phyloP scores from a whole-genome alignment of 192 early-diverging fungal genomes.

The Coemansia sp. region DNA sequence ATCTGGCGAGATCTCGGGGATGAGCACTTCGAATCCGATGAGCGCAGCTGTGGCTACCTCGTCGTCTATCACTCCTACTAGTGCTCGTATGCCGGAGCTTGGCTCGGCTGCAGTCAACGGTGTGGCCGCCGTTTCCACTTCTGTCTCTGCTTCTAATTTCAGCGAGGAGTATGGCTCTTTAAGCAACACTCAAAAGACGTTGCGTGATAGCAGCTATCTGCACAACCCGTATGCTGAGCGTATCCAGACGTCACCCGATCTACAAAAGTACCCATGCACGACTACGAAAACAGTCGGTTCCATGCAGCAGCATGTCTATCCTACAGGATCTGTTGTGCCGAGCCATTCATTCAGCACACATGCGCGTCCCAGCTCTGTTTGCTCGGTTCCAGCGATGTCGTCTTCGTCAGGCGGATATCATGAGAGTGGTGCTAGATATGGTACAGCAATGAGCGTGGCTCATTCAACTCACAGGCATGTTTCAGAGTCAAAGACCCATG shows the following conservation, averaged over 20 bases:
- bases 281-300: neutral
- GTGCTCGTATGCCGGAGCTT: too few species aligned
- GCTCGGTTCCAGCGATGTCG: constrained; percentile 32
- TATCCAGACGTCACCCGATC: constrained; percentile 1
- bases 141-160: neutral
- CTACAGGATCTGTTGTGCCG: constrained; percentile 1
- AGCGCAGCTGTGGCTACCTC: constrained; percentile 19
- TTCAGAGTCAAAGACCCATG: constrained; percentile 17
- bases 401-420: neutral
- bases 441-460: neutral
- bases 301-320: neutral
- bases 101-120: too few species aligned
- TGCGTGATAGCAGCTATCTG: constrained; percentile 6
- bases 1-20: constrained; percentile 1
- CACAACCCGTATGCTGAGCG: constrained; percentile 16
- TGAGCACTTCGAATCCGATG: neutral
- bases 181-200: constrained; percentile 1
- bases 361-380: constrained; percentile 31
- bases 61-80: constrained; percentile 40
- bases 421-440: neutral
- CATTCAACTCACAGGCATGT: constrained; percentile 14
- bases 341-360: neutral
- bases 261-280: constrained; percentile 8
- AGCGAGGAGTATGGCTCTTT: constrained; percentile 16
- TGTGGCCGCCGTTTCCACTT: neutral